phyloP scores from a whole-genome alignment of 1,139 yeast genomes.

The Hemisphaericaspora xylofermentans region DNA sequence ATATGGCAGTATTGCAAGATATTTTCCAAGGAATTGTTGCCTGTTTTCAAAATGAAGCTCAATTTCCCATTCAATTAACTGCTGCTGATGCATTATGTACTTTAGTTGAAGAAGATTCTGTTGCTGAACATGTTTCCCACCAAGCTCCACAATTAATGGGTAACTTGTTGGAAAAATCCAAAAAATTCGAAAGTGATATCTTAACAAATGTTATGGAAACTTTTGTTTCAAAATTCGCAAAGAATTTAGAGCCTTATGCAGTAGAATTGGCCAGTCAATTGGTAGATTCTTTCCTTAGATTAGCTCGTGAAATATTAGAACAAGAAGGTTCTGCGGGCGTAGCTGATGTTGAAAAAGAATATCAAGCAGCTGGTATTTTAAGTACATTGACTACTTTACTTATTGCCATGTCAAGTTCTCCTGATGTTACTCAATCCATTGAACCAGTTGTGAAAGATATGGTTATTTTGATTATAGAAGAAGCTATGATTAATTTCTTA shows the following conservation, averaged over 20 bases:
- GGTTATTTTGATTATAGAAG: slow-evolving; percentile 47
- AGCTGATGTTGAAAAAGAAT: slow-evolving; percentile 46
- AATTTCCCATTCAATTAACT: slow-evolving; percentile 51
- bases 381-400: slow-evolving; percentile 53
- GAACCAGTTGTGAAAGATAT: slow-evolving; percentile 42
- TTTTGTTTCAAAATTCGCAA: slow-evolving; percentile 53
- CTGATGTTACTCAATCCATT: slow-evolving; percentile 41
- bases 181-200: slow-evolving; percentile 51
- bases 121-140: slow-evolving; percentile 45
- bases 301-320: slow-evolving; percentile 47
- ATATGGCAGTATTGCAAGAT: slow-evolving; percentile 40
- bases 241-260: slow-evolving; percentile 57
- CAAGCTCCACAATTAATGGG: slow-evolving; percentile 56
- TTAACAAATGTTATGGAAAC: slow-evolving; percentile 57
- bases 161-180: slow-evolving; percentile 49
- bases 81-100: slow-evolving; percentile 56
- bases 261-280: slow-evolving; percentile 48
- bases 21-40: slow-evolving; percentile 45
- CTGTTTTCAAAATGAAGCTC: slow-evolving; percentile 44
- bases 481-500: slow-evolving; percentile 47
- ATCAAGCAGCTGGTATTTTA: slow-evolving; percentile 52
- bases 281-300: slow-evolving; percentile 45
- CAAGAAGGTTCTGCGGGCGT: slow-evolving; percentile 24
- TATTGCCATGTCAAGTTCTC: slow-evolving; percentile 50
- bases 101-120: slow-evolving; percentile 47